phyloP scores from a whole-genome alignment of 768 basidiomycete species.

The Aureoboletus auriporus region DNA sequence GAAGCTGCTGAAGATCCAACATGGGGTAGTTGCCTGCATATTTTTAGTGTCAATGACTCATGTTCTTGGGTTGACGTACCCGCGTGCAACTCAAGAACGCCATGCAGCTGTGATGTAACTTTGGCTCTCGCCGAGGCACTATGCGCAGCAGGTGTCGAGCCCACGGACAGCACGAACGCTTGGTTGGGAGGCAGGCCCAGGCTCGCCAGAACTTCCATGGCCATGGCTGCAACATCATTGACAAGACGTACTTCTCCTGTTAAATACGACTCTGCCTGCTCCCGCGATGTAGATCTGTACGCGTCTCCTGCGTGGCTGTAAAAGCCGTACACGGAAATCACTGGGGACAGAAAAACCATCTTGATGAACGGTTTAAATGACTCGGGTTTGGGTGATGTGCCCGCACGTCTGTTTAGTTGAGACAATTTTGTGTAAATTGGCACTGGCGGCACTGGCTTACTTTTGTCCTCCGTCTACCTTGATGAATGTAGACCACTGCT shows the following conservation, averaged over 20 bases:
- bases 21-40: slow-evolving; percentile 71
- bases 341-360: slow-evolving; percentile 48
- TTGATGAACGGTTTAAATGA: slow-evolving; percentile 54
- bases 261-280: slow-evolving; percentile 62
- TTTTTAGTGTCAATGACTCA: background rate
- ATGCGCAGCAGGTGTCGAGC: slow-evolving; percentile 87
- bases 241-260: slow-evolving; percentile 68
- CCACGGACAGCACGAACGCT: slow-evolving; percentile 72
- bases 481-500: slow-evolving; percentile 73
- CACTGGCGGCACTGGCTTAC: slow-evolving; percentile 38
- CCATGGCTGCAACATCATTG: slow-evolving; percentile 58
- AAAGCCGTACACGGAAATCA: slow-evolving; percentile 71
- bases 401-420: slow-evolving; percentile 59
- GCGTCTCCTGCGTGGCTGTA: slow-evolving; percentile 78
- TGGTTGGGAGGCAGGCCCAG: slow-evolving; percentile 33
- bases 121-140: slow-evolving; percentile 56
- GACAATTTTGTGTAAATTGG: background rate
- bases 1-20: slow-evolving; percentile 79
- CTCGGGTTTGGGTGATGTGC: slow-evolving; percentile 50
- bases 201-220: slow-evolving; percentile 42
- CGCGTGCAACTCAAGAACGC: slow-evolving; percentile 72
- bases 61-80: slow-evolving; percentile 34
- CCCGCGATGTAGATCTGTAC: slow-evolving; percentile 68
- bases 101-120: slow-evolving; percentile 48
- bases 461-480: slow-evolving; percentile 77